These are phyloP conservation scores for Myxozyma sirexii DNA, from an alignment of 805 yeast genomes.

Conservation along the genomic window DNA sequence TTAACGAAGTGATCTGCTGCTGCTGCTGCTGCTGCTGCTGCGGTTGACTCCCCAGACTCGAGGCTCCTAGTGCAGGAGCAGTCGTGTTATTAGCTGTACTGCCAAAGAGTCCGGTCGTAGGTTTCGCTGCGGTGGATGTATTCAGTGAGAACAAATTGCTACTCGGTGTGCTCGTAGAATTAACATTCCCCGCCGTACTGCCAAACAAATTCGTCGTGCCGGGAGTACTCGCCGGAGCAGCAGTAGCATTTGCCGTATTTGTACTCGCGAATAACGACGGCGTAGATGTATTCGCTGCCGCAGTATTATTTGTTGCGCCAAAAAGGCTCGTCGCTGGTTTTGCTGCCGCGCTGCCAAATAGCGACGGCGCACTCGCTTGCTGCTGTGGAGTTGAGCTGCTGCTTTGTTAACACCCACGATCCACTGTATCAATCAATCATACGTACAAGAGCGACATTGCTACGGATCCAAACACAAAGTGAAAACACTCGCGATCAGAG, in stretches of 20 bases:
- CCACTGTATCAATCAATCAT: background rate
- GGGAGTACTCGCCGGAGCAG: background rate
- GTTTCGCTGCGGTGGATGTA: constrained; percentile 2
- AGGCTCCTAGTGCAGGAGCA: background rate
- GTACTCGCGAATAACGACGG: background rate
- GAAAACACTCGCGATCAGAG: too few species aligned
- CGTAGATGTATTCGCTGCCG: background rate
- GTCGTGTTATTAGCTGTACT: background rate
- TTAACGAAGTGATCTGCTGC: constrained; percentile 52
- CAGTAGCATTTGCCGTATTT: background rate
- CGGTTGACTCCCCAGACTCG: background rate
- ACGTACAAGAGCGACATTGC: constrained; percentile 13
- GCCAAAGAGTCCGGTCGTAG: constrained; percentile 18
- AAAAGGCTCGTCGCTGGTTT: constrained; percentile 13
- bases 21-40: constrained; percentile 8
- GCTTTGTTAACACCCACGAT: background rate
- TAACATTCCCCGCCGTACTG: background rate
- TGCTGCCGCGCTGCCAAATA: constrained; percentile 19
- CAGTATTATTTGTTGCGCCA: constrained; percentile 3
- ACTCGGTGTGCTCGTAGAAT: background rate
- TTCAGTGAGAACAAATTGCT: background rate
- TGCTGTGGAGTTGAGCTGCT: constrained; percentile 15
- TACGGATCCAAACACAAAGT: background rate
- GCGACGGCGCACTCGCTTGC: constrained; percentile 6
- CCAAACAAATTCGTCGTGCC: background rate